A percentile compares a stretch with the other conserved stretches of the same genome.
Evolutionary conservation across 139 green algal species (phyloP).

Genomic region (Limnomonas spitsbergensis): DNA sequence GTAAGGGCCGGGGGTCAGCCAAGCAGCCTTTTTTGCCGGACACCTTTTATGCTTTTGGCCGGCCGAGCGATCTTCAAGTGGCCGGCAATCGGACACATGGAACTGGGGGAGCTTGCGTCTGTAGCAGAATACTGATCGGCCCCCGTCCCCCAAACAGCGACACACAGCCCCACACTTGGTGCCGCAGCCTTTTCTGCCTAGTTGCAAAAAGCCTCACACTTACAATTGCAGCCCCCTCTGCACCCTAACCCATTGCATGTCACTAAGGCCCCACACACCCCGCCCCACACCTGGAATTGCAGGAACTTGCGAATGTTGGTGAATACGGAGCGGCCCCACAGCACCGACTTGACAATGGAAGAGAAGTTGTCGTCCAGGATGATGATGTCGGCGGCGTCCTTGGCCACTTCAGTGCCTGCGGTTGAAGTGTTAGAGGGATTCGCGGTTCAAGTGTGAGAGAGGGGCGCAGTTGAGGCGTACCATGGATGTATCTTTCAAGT

Average conservation of each 20-base stretch:
- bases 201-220: no score
- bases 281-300: slow-evolving; percentile 28
- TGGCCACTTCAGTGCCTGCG: slow-evolving; percentile 94
- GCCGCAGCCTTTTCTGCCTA: no score
- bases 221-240: no score
- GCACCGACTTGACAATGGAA: slow-evolving; percentile 91
- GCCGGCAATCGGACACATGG: neutral
- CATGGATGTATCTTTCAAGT: neutral
- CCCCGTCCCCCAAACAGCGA: neutral
- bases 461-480: no score
- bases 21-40: no score
- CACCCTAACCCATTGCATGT: no score
- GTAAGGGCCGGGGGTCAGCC: no score
- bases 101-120: neutral
- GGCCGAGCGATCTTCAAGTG: no score
- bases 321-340: slow-evolving; percentile 97
- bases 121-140: neutral
- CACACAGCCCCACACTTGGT: no score
- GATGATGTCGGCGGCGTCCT: slow-evolving; percentile 95
- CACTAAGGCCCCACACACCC: no score
- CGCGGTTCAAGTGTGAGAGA: neutral
- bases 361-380: slow-evolving; percentile 99
- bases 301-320: slow-evolving; percentile 97
- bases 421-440: no score
- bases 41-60: no score